These are phyloP conservation scores for Salix exigua DNA, from an alignment of 345 rosid species.

Conservation along the genomic window DNA sequence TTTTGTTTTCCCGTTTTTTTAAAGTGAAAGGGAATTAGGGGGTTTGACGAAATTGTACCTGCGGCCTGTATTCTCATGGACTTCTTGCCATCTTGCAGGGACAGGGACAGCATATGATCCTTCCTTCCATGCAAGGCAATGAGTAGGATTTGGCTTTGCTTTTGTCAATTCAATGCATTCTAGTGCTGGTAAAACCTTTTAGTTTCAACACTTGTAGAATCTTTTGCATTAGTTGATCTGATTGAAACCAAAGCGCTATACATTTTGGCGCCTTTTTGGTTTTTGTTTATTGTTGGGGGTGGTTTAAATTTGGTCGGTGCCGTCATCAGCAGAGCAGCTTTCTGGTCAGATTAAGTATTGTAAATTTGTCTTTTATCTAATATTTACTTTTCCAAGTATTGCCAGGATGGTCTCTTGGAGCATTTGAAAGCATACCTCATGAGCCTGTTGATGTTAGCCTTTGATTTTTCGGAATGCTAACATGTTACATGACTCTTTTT, in stretches of 20 bases:
- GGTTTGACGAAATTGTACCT: not conserved
- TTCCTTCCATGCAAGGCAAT: conserved; percentile 48
- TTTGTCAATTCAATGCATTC: conserved; percentile 11
- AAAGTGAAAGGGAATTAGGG: not conserved
- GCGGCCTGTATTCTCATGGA: not conserved
- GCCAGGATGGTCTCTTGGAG: not conserved
- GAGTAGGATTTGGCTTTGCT: conserved; percentile 24
- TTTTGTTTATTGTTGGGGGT: conserved; percentile 3
- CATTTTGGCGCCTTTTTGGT: conserved; percentile 11
- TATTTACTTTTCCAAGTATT: conserved; percentile 4
- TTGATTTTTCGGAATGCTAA: not conserved
- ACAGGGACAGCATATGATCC: conserved; percentile 47
- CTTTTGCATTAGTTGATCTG: conserved; percentile 12
- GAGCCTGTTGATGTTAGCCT: not conserved
- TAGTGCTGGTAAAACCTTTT: conserved; percentile 23
- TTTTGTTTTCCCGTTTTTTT: not conserved
- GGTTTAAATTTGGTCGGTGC: not conserved
- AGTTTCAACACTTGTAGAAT: conserved; percentile 22
- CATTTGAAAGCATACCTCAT: not conserved
- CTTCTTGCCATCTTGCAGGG: conserved; percentile 32
- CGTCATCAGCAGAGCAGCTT: conserved; percentile 19
- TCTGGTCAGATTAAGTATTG: conserved; percentile 15
- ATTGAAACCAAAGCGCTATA: conserved; percentile 13
- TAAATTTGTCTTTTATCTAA: conserved; percentile 22
- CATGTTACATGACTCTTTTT: not conserved